These are phyloP conservation scores for Ascochyta lentis DNA, from an alignment of 2,329 filamentous ascomycete species.

Conservation along the genomic window DNA sequence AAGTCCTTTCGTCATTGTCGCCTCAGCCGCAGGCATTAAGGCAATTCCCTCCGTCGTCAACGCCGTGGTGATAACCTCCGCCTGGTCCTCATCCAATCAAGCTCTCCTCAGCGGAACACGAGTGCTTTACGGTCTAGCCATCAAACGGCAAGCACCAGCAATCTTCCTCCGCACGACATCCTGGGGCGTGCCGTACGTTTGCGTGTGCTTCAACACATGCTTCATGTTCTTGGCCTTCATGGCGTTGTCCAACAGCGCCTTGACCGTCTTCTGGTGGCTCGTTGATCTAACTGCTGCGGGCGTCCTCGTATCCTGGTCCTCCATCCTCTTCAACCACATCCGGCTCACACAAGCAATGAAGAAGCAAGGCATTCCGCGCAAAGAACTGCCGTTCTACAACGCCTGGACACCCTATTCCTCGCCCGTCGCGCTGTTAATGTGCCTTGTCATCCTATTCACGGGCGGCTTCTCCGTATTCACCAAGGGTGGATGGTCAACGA, in stretches of 20 bases:
- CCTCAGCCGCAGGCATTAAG: constrained; percentile 68
- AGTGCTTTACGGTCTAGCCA: constrained; percentile 55
- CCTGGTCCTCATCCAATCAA: constrained; percentile 72
- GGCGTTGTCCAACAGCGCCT: constrained; percentile 52
- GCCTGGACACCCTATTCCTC: constrained; percentile 46
- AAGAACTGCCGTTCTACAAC: constrained; percentile 37
- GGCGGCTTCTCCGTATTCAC: constrained; percentile 65
- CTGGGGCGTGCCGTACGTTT: constrained; percentile 49
- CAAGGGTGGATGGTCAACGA: constrained; percentile 47
- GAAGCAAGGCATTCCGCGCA: constrained; percentile 62
- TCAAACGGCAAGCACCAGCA: constrained; percentile 58
- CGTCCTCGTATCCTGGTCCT: constrained; percentile 60
- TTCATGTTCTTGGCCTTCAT: constrained; percentile 57
- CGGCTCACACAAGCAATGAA: constrained; percentile 56
- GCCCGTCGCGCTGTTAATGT: constrained; percentile 46
- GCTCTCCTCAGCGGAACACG: constrained; percentile 61
- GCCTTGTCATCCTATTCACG: constrained; percentile 69
- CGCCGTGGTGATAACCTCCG: constrained; percentile 74
- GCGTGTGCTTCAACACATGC: constrained; percentile 42
- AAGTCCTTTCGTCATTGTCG: constrained; percentile 65
- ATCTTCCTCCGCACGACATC: constrained; percentile 56
- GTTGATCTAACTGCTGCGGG: constrained; percentile 68
- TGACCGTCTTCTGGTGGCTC: constrained; percentile 68
- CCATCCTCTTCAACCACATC: constrained; percentile 62
- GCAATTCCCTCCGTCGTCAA: constrained; percentile 76